phyloP scores from a whole-genome alignment of 257 asterid genomes.

The Lavandula angustifolia region DNA sequence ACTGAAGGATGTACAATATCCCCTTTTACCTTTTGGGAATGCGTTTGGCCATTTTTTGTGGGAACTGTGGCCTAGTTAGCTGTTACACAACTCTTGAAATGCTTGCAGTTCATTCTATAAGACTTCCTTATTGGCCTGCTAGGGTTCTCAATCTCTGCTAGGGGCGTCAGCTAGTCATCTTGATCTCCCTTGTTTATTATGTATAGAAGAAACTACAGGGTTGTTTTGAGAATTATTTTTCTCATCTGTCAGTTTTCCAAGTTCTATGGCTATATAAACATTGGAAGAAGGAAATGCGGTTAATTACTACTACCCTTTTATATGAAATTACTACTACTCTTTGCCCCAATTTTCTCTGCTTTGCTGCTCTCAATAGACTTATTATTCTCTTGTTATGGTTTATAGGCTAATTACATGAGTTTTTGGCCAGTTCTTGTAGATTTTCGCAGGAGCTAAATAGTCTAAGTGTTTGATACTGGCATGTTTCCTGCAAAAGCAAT shows the following conservation, averaged over 20 bases:
- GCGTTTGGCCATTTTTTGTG: not conserved
- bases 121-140: slow-evolving; percentile 1
- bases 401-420: slow-evolving; percentile 12
- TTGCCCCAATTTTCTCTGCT: slow-evolving; percentile 5
- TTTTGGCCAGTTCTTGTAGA: not conserved
- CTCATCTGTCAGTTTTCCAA: not conserved
- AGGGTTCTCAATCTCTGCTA: slow-evolving; percentile 17
- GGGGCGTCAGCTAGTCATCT: slow-evolving; percentile 16
- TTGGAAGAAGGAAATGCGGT: not conserved
- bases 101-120: slow-evolving; percentile 1
- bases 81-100: not conserved
- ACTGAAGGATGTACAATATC: not conserved
- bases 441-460: not conserved
- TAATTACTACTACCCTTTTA: not conserved
- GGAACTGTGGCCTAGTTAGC: not conserved
- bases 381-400: not conserved
- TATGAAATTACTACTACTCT: slow-evolving; percentile 9
- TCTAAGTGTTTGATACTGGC: not conserved
- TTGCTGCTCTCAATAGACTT: not conserved
- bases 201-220: not conserved
- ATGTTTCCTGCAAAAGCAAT: not conserved
- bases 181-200: slow-evolving; percentile 6
- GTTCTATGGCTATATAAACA: not conserved
- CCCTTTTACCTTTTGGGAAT: slow-evolving; percentile 7
- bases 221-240: slow-evolving; percentile 9